Percentiles rank a stretch among this genome's conserved stretches.
phyloP scores from a whole-genome alignment of 106 monocot genomes.

The Agapanthus africanus region DNA sequence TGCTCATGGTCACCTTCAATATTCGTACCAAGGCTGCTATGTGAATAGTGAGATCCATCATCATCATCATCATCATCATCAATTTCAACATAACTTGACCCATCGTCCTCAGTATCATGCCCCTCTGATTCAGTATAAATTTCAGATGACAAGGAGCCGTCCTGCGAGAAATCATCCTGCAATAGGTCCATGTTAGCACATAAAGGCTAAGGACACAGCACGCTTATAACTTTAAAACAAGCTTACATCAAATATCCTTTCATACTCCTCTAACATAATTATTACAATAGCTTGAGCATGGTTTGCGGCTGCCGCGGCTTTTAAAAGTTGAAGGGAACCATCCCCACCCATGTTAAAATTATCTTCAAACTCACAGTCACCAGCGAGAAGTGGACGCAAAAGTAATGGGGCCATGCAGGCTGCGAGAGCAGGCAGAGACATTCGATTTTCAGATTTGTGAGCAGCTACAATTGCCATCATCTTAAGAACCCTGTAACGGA shows the following conservation, averaged over 20 bases:
- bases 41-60: slow-evolving; percentile 32
- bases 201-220: not conserved
- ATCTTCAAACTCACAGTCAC: slow-evolving; percentile 85
- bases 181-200: not conserved
- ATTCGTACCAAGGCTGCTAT: slow-evolving; percentile 26
- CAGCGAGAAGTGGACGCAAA: slow-evolving; percentile 89
- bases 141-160: slow-evolving; percentile 49
- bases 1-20: slow-evolving; percentile 31
- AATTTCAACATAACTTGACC: slow-evolving; percentile 39
- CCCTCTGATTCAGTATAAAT: slow-evolving; percentile 60
- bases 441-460: slow-evolving; percentile 73
- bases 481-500: slow-evolving; percentile 58
- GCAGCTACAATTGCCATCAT: slow-evolving; percentile 78
- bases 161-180: slow-evolving; percentile 17
- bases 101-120: slow-evolving; percentile 43
- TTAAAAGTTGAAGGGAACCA: slow-evolving; percentile 82
- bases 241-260: slow-evolving; percentile 80
- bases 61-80: slow-evolving; percentile 34
- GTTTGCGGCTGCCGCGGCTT: slow-evolving; percentile 99
- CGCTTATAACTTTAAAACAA: not conserved
- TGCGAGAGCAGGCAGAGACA: slow-evolving; percentile 77
- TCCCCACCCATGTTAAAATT: slow-evolving; percentile 70
- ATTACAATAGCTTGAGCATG: slow-evolving; percentile 95
- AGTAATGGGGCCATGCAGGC: slow-evolving; percentile 99
- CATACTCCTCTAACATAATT: slow-evolving; percentile 77